Evolutionary conservation across 495 filamentous ascomycete genomes (phyloP).

Genomic region (Aspergillus avenaceus): DNA sequence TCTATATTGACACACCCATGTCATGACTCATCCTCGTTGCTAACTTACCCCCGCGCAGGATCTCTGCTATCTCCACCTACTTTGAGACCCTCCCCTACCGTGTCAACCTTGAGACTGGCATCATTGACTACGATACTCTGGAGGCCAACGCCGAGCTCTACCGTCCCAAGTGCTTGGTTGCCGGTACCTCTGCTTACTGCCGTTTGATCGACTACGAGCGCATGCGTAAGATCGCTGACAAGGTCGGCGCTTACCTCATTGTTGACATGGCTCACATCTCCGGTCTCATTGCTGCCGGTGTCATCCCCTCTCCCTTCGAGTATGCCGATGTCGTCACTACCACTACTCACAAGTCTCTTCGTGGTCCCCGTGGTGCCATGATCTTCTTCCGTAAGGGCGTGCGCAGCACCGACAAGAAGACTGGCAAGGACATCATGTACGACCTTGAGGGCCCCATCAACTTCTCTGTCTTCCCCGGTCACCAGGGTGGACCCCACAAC

Average conservation of each 20-base stretch:
- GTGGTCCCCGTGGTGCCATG: slow-evolving; percentile 98
- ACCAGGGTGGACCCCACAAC: slow-evolving; percentile 99
- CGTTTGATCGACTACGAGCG: slow-evolving; percentile 94
- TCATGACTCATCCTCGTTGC: slow-evolving; percentile 6
- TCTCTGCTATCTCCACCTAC: slow-evolving; percentile 90
- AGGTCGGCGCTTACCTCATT: slow-evolving; percentile 89
- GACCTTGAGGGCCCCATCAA: slow-evolving; percentile 97
- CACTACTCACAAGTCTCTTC: slow-evolving; percentile 98
- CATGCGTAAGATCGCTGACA: slow-evolving; percentile 95
- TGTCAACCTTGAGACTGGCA: slow-evolving; percentile 83
- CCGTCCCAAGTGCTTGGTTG: slow-evolving; percentile 92
- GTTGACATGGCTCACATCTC: slow-evolving; percentile 99
- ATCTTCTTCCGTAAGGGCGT: slow-evolving; percentile 99
- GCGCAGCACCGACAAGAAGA: slow-evolving; percentile 80
- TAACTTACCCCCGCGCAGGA: slow-evolving; percentile 44
- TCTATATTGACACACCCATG: not conserved
- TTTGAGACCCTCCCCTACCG: slow-evolving; percentile 94
- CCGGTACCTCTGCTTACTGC: slow-evolving; percentile 98
- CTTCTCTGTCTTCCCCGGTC: slow-evolving; percentile 98
- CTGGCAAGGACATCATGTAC: slow-evolving; percentile 84
- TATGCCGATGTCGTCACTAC: slow-evolving; percentile 97
- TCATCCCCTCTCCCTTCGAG: slow-evolving; percentile 91
- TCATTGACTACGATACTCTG: slow-evolving; percentile 94
- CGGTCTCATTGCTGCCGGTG: slow-evolving; percentile 85
- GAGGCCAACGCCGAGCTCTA: slow-evolving; percentile 92